phyloP scores from a whole-genome alignment of 345 rosid species.

The Zanthoxylum bungeanum region DNA sequence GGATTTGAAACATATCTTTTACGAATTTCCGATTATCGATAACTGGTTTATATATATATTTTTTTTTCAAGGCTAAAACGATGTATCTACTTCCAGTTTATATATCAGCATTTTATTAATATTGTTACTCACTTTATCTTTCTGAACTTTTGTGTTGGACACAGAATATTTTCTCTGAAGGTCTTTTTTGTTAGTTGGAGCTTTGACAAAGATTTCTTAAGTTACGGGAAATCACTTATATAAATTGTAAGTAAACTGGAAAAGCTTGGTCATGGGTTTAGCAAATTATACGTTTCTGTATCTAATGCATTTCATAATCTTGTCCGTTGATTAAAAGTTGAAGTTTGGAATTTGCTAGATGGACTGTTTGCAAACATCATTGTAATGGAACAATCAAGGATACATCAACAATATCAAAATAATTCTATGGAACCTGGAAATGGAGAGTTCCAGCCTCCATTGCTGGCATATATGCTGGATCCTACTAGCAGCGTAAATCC shows the following conservation, averaged over 20 bases:
- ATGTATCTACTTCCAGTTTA: background rate
- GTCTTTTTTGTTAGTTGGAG: background rate
- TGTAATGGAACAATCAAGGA: constrained; percentile 48
- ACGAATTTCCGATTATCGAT: background rate
- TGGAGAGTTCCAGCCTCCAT: constrained; percentile 36
- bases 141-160: background rate
- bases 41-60: background rate
- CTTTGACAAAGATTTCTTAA: background rate
- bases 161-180: background rate
- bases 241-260: constrained; percentile 6
- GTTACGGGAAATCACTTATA: background rate
- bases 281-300: constrained; percentile 3
- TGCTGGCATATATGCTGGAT: constrained; percentile 41
- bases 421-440: constrained; percentile 43
- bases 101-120: background rate
- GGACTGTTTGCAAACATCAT: constrained; percentile 15
- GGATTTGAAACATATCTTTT: background rate
- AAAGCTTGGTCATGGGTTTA: background rate
- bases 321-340: constrained; percentile 13
- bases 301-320: background rate
- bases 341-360: background rate
- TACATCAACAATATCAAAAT: constrained; percentile 32
- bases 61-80: background rate
- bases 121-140: background rate
- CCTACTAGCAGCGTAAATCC: constrained; percentile 37